A percentile compares a stretch with the other conserved stretches of the same genome.
phyloP scores from a whole-genome alignment of 2,329 filamentous ascomycete species.

The Fusarium sterilihyphosum region DNA sequence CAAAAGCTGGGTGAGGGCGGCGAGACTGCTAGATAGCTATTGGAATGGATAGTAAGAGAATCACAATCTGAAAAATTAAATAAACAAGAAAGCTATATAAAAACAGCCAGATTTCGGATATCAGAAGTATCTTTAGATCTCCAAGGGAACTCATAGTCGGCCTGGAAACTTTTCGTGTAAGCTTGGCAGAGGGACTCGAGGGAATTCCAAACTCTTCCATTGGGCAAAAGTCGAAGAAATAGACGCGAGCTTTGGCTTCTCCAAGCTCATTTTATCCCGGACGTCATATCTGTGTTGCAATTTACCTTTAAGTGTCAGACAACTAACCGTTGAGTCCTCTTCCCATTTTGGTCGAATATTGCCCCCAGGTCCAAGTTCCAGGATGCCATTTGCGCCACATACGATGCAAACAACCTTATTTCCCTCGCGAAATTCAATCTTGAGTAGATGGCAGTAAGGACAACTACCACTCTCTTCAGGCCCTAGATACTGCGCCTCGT shows the following conservation, averaged over 20 bases:
- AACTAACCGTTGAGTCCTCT: neutral
- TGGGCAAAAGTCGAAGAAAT: neutral
- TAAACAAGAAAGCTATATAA: neutral
- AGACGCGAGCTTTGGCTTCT: neutral
- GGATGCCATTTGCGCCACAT: neutral
- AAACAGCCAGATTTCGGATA: rapidly evolving
- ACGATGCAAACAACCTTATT: neutral
- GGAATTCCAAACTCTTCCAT: neutral
- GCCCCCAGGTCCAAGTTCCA: neutral
- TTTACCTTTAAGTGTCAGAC: neutral
- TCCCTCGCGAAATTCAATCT: neutral
- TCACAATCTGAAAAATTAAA: too few species aligned
- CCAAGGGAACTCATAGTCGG: neutral
- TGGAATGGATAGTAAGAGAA: neutral
- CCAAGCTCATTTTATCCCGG: neutral
- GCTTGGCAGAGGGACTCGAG: rapidly evolving
- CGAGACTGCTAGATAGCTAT: rapidly evolving
- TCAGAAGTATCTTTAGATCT: too few species aligned
- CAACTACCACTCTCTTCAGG: neutral
- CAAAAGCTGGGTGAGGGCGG: rapidly evolving
- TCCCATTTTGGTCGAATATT: neutral
- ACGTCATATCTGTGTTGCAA: neutral
- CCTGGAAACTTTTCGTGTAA: neutral
- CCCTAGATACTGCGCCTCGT: neutral
- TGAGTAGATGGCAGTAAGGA: neutral